Base-by-base conservation (phyloP, 2,329 filamentous ascomycete species). In the Calycina herbarum region DNA sequence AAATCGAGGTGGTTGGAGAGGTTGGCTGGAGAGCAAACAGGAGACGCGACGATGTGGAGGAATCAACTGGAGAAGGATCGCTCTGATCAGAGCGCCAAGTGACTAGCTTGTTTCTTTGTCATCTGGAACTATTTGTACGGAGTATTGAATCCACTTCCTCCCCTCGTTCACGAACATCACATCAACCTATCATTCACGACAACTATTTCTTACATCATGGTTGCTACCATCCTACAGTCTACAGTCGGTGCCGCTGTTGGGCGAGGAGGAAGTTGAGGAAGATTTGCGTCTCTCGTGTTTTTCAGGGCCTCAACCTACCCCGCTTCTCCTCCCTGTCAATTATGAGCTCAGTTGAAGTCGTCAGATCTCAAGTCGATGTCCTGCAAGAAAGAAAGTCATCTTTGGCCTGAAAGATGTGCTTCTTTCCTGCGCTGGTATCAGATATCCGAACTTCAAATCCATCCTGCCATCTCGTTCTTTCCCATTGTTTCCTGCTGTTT, bases 101-200 rank as follows among this genome's bases (percentile, higher is more conserved):
- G 17, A 13, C 31, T 59, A 59, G 57, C 57, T 3, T 6, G 31
- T 20, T 40, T 59, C 31, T 59, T 59, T 59, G 57, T 59, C 33
- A 59, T 33, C 57, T 35, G 4, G 29, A 24, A 54, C 11, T 40
- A 24, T 5, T 24, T 6, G 11, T 56, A 8, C 51, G 3, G 27
- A 29, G 27, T 29, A 24, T 38, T 38, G 10, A 13, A 38, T 38
- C 35, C 11, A 29, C 27, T 29, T 11, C 35, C 8, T 13, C 10
- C 8, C 17, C 57, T 58, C 57, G 13, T 35, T n/a, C 57, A 24
- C 17, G 4, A 5, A 6, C 15, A 33, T 10, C 57, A 38, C 57
- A 5, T 27, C 27, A 27, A 1, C 3, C 7, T 3, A 45, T 24
- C 7, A 24, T 51, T 24, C 45, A 51, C 45, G 6, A 20, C 42